Conservation (phyloP, 2,329 filamentous ascomycete species). For the Niveomyces coronatus region DNA sequence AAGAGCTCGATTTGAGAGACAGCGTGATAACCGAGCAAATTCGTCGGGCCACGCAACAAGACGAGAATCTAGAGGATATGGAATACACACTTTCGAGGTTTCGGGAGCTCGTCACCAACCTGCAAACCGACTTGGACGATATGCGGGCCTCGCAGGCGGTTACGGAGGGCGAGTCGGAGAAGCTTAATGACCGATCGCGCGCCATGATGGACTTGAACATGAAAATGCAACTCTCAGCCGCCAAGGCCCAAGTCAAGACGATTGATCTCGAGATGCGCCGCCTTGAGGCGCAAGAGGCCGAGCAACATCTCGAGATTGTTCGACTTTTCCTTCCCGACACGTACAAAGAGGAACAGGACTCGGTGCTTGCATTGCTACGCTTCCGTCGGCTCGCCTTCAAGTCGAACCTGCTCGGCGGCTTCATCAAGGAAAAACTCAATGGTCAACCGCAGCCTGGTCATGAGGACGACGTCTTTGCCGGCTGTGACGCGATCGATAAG, state of each 20-base stretch:
- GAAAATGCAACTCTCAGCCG: conserved; percentile 81
- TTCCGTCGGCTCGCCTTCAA: conserved; percentile 89
- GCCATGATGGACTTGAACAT: conserved; percentile 96
- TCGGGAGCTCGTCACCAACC: conserved; percentile 73
- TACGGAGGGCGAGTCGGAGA: conserved; percentile 84
- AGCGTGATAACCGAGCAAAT: conserved; percentile 72
- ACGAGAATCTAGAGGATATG: conserved; percentile 72
- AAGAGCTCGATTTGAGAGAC: conserved; percentile 85
- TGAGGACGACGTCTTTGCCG: conserved; percentile 69
- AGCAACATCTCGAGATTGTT: conserved; percentile 80
- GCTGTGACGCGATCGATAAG: conserved; percentile 75
- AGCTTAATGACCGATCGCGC: conserved; percentile 76
- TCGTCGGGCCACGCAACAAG: conserved; percentile 63
- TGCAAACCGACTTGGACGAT: conserved; percentile 82
- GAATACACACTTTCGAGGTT: conserved; percentile 86
- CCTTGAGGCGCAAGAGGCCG: conserved; percentile 79
- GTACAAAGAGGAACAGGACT: conserved; percentile 71
- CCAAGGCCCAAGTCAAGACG: conserved; percentile 87
- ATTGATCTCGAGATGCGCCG: conserved; percentile 84
- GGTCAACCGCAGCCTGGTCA: conserved; percentile 56
- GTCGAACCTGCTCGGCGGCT: conserved; percentile 64
- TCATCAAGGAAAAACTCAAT: conserved; percentile 68
- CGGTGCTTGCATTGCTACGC: conserved; percentile 76
- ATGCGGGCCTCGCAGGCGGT: conserved; percentile 87
- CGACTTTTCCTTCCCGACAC: conserved; percentile 81